Evolutionary conservation across 177 flowering plant genomes (phyloP).

Genomic region (Telopea speciosissima): DNA sequence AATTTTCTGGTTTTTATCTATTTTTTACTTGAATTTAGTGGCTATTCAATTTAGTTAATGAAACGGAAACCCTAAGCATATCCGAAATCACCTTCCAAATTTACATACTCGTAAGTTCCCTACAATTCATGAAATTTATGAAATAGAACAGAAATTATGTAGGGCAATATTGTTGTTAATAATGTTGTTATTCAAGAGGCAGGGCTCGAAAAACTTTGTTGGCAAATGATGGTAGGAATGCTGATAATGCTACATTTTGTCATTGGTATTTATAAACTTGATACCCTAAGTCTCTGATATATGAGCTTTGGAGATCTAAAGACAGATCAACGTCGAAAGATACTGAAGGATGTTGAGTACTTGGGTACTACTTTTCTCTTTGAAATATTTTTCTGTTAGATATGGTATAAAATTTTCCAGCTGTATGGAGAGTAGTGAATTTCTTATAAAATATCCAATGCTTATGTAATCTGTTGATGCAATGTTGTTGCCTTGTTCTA

Average conservation of each 20-base stretch:
- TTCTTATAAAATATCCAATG: background rate
- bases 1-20: background rate
- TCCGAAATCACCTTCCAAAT: no score
- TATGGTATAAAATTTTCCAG: background rate
- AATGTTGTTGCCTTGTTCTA: background rate
- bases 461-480: background rate
- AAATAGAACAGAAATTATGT: no score
- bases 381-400: background rate
- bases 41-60: background rate
- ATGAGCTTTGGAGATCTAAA: slow-evolving; percentile 34
- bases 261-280: no score
- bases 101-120: background rate
- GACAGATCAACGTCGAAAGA: no score
- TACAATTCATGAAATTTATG: no score
- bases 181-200: no score
- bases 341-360: slow-evolving; percentile 45
- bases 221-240: no score
- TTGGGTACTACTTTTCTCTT: slow-evolving; percentile 26
- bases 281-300: no score
- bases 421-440: background rate
- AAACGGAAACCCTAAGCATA: slow-evolving; percentile 2
- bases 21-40: background rate
- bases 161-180: no score
- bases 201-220: no score
- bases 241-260: no score